Base-by-base conservation (phyloP, 257 asterid species). In the Orobanche coerulescens region DNA sequence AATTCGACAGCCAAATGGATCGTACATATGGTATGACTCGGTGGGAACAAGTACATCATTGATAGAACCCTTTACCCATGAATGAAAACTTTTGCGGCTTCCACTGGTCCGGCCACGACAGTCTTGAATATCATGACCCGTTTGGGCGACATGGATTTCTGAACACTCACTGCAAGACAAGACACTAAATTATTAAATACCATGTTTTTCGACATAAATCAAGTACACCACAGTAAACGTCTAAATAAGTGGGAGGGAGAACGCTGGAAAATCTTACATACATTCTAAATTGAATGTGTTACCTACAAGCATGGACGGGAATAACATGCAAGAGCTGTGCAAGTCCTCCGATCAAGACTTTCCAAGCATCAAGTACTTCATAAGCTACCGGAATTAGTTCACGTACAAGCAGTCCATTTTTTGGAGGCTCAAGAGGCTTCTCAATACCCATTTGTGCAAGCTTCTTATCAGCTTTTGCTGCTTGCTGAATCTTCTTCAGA, bases 291-390 rank as follows among this genome's bases (percentile, higher is more conserved):
- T 50, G 24, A 15, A 55, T 31, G 43, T 58, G 73, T 72, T 91
- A 93, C 95, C 98, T 81, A 77, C 98, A 89, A 79, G 95, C 98
- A 46, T 81, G 79, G 70, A 93, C 82, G 2, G 95, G 94, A 70
- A 93, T 67, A 26, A 77, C 62, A 19, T 84, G 85, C 72, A 86
- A 54, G 70, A 92, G 89, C 61, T 77, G 94, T 1, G 91, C 79
- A 61, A 88, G 74, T 76, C 98, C 97, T 67, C 70, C 75, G 42
- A 92, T 92, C 19, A 92, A 71, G 56, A 66, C 64, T 81, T 86
- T 92, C 97, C 95, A 92, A 53, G 94, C 85, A 65, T 77, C 86
- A 49, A 92, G 67, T 26, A 89, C 79, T 68, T 77, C 82, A 31
- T 88, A 76, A 62, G 97, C 95, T n/a, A 79, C 65, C 4, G 98